Base-by-base conservation (phyloP, 169 alveolate species). In the Cryptosporidium tyzzeri region DNA sequence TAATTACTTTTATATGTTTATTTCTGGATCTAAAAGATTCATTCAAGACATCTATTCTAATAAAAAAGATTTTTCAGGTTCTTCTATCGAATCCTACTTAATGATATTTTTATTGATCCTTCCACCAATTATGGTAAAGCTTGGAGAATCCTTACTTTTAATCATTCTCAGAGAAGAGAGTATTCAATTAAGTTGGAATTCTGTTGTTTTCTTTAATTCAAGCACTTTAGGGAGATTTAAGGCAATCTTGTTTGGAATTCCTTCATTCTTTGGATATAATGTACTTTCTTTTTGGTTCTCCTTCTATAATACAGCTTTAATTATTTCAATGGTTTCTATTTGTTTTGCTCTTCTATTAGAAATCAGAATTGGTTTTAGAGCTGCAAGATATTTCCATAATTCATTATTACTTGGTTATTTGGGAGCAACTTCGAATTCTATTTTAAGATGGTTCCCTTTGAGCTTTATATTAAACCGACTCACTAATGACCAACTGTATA, bases 401-500 rank as follows among this genome's bases (percentile, higher is more conserved):
- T 80, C 89, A 4, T 1, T 80, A 23, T 65, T 80, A 53, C 37
- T 80, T 16, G 89, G 89, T 9, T 62, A 80, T 21, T 48, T 80
- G 14, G 89, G 89, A 5, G 89, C 89, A 41, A 59, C 89, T 41
- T 21, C 80, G 9, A 80, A 59, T 26, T 80, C 89, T 4, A 65
- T 80, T 18, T 26, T 80, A 62, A 59, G 74, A 23, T 80, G 67
- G 67, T 62, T 80, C 51, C 89, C 89, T 23, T 33, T 67, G 23
- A 62, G 80, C 51, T 80, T 80, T 33, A 80, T 80, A 7, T 44
- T 80, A 37, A 80, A 80, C 18, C 62, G 89, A 59, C 68, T 80
- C 31, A 35, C 80, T 18, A 62, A 45, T 26, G 89, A 80, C 50
- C 89, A 80, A 29, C 74, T 80, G 6, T n/a, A 21, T 3, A 61